Evolutionary conservation across 352 stramenopile genomes (phyloP).

Genomic region (Phytophthora agathidicida): DNA sequence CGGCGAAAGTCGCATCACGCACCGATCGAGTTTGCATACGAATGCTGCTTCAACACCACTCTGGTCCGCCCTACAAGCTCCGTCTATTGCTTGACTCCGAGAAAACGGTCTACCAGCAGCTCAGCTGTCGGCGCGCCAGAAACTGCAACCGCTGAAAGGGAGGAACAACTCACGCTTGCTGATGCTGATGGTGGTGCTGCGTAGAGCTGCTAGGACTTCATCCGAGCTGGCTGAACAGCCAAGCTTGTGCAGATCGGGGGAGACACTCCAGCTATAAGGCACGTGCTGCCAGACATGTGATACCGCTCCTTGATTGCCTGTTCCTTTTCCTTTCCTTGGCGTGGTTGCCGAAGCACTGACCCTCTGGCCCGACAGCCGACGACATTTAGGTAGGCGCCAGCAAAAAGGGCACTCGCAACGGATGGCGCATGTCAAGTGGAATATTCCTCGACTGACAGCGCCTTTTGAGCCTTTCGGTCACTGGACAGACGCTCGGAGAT

Average conservation of each 20-base stretch:
- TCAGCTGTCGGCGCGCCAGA: slow-evolving; percentile 25
- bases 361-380: too few relatives aligned
- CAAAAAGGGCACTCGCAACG: slow-evolving; percentile 36
- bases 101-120: slow-evolving; percentile 23
- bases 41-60: too few relatives aligned
- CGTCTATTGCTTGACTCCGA: background rate
- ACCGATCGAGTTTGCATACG: too few relatives aligned
- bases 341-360: slow-evolving; percentile 32
- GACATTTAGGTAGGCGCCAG: slow-evolving; percentile 31
- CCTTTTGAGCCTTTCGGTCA: slow-evolving; percentile 28
- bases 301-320: slow-evolving; percentile 1
- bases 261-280: too few relatives aligned
- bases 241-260: background rate
- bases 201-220: too few relatives aligned
- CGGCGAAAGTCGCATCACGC: background rate
- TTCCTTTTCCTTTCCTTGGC: background rate
- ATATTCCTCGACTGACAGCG: slow-evolving; percentile 35
- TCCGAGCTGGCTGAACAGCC: too few relatives aligned
- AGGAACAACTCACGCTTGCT: slow-evolving; percentile 7
- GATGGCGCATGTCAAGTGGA: slow-evolving; percentile 51
- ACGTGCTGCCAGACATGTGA: too few relatives aligned
- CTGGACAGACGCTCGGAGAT: slow-evolving; percentile 17
- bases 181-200: too few relatives aligned
- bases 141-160: slow-evolving; percentile 27
- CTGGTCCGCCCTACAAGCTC: slow-evolving; percentile 27